Base-by-base conservation (phyloP, 495 filamentous ascomycete genomes). In the Penicillium samsonianum region DNA sequence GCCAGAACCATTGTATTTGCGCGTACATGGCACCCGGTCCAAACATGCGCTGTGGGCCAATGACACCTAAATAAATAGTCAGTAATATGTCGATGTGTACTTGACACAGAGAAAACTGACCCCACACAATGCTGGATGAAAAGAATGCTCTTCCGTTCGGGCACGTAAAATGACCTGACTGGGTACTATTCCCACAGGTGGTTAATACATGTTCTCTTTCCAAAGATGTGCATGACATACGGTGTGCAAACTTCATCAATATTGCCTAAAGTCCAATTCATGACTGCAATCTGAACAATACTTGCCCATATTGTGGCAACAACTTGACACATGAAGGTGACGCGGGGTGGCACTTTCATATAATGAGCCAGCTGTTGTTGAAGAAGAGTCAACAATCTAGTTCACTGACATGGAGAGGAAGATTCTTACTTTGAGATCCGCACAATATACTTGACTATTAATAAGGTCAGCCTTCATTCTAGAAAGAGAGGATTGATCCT, bases 281-380 rank as follows among this genome's bases (percentile, higher is more conserved):
- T 78, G 8, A 84, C 80, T 3, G 77, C 61, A 38, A 85, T 72
- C 54, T 86, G 83, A 42, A 86, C 78, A 60, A 87, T 79, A 63
- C 80, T 84, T 6, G 82, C 82, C 55, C 83, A 72, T 16, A 82
- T 79, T 1, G 81, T 84, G 7, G 83, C 78, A 35, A 86, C 77
- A 3, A 84, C 78, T 66, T 87, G 84, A 10, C 79, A 81, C 72
- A 80, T 78, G 68, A 87, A 87, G 73, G 85, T 83, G 2, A 81
- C 82, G 14, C 83, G 72, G 1, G 84, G 84, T 10, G 84, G 83
- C 3, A 85, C 74, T 64, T 87, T 87, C 81, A 87, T 85, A 69
- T 88, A 88, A 62, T 87, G 84, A 6, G 81, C 85, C 37, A 78
- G 47, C 65, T 79, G 72, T 2, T 73, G 23, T 25, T 25, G 23